Conservation (phyloP, 1,284 basidiomycete species). For the Fomitopsis betulina region DNA sequence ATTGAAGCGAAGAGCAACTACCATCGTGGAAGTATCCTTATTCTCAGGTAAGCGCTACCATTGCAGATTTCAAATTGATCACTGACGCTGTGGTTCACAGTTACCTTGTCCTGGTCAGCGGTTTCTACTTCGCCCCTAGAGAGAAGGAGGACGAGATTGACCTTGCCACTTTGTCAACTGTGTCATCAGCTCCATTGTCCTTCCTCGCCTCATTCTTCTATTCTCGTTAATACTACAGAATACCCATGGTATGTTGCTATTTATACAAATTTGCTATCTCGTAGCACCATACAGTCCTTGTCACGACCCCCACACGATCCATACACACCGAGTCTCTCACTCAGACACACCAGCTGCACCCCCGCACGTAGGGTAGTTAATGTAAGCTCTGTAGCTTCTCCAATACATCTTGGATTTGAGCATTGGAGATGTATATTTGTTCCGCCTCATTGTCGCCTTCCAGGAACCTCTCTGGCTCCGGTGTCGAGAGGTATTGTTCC, state of each 20-base stretch:
- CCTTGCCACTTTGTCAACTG: neutral
- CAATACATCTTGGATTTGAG: constrained; percentile 45
- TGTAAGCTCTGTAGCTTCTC: constrained; percentile 64
- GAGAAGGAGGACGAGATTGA: constrained; percentile 14
- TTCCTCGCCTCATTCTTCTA: constrained; percentile 2
- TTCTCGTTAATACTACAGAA: constrained; percentile 4
- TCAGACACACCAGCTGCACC: neutral
- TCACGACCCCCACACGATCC: neutral
- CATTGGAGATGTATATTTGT: constrained; percentile 38
- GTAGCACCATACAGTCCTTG: constrained; percentile 3
- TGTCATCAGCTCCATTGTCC: neutral
- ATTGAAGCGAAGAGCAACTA: constrained; percentile 99
- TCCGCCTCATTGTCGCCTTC: constrained; percentile 53
- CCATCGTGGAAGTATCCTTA: constrained; percentile 89
- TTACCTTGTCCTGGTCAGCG: constrained; percentile 75
- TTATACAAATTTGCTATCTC: constrained; percentile 5
- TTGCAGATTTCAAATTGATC: neutral
- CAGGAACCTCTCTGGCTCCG: constrained; percentile 39
- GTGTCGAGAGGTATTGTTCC: constrained; percentile 56
- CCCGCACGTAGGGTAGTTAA: constrained; percentile 24
- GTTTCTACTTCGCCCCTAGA: constrained; percentile 75
- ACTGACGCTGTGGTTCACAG: constrained; percentile 31
- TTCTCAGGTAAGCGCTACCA: constrained; percentile 62
- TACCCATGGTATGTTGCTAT: neutral
- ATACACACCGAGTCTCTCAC: neutral